Base-by-base conservation (phyloP, 1,139 yeast genomes). In the Geotrichum candidum region DNA sequence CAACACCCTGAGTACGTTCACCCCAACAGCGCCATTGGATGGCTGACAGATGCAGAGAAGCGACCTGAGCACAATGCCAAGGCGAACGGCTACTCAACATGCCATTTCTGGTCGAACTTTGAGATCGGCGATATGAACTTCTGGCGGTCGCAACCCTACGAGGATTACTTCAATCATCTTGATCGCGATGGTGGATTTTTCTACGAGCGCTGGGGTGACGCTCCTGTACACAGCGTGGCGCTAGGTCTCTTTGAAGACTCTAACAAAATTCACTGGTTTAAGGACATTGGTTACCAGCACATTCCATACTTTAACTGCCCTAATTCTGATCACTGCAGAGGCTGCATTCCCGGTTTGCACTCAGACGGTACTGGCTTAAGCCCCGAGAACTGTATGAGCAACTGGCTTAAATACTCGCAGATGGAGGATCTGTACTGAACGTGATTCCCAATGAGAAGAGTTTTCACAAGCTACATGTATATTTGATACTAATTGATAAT, bases 191-290 rank as follows among this genome's bases (percentile, higher is more conserved):
- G 96, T 15, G 91, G 91, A 3, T 89, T 89, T 70, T 90, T 88
- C 71, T 89, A 89, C 69, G 96, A 90, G 72, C 75, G 96, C 63
- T 89, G 96, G 96, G 96, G 96, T 0, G 96, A 89, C 74, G 96
- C 96, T 0, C 96, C 96, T 0, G 92, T 90, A 0, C 96, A 88
- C 72, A 83, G 91, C 0, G 73, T 89, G 54, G 96, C 92, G 0
- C 75, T 90, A 29, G 87, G 86, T 0, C 74, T 90, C 57, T 89
- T 91, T 74, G 88, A 88, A 23, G 90, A 87, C 68, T 85, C 82
- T 67, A 74, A 78, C 15, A 81, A 83, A 64, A 79, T 90, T 53
- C 96, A 90, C 71, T 91, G 96, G 94, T 90, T 90, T 72, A 82
- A 91, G 72, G 97, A 90, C 70, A 85, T 90, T 61, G 96, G 96